These are phyloP conservation scores for Farysia itapuensis DNA, from an alignment of 1,284 basidiomycete species.

Conservation along the genomic window DNA sequence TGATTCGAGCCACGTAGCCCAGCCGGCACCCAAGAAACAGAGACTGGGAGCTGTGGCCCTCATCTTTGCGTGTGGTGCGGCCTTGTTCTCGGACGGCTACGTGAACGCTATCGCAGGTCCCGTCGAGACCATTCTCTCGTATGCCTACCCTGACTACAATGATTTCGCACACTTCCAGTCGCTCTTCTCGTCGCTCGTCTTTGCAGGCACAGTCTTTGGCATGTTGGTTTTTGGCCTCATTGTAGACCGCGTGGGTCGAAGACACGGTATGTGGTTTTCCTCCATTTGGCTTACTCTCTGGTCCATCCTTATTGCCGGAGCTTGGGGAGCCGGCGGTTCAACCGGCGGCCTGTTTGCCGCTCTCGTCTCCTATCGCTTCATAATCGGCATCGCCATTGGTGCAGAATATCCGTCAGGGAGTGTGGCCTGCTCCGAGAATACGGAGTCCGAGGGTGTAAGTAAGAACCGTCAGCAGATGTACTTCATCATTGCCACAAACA, in stretches of 20 bases:
- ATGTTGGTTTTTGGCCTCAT: conserved; percentile 61
- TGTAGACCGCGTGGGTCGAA: conserved; percentile 82
- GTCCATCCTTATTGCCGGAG: conserved; percentile 71
- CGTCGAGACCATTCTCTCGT: conserved; percentile 39
- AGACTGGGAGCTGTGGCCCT: conserved; percentile 21
- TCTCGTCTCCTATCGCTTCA: conserved; percentile 71
- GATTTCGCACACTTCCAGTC: conserved; percentile 26
- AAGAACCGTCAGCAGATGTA: conserved; percentile 80
- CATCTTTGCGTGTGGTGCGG: conserved; percentile 54
- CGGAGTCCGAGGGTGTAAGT: conserved; percentile 71
- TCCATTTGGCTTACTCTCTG: conserved; percentile 43
- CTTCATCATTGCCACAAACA: conserved; percentile 70
- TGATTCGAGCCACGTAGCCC: too few species aligned
- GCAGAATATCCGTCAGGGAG: conserved; percentile 89
- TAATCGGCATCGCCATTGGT: conserved; percentile 65
- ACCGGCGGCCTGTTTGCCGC: conserved; percentile 73
- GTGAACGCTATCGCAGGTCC: conserved; percentile 44
- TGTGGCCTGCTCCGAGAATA: conserved; percentile 87
- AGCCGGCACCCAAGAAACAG: conserved; percentile 13
- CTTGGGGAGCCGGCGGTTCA: conserved; percentile 75
- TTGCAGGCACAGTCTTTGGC: conserved; percentile 70
- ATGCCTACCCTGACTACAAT: conserved; percentile 26
- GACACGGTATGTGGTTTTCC: conserved; percentile 75
- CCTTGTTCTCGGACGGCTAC: conserved; percentile 56
- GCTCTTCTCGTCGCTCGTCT: conserved; percentile 49